A percentile compares a stretch with the other conserved stretches of the same genome.
phyloP scores from a whole-genome alignment of 1,284 basidiomycete genomes.

The Ganoderma leucocontextum region DNA sequence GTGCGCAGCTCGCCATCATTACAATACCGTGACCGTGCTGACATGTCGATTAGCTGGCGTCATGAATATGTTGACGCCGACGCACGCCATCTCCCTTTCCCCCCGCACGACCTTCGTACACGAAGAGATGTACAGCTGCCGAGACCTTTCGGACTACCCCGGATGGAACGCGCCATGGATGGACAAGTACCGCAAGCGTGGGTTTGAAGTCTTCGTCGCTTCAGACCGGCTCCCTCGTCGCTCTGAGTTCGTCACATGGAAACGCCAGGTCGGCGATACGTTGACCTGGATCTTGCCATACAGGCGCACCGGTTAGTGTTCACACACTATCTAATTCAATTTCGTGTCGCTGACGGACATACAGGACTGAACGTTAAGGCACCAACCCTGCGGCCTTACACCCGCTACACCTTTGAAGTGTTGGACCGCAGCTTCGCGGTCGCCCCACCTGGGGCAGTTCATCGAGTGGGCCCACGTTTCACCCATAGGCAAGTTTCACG shows the following conservation, averaged over 20 bases:
- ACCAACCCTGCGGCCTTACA: too few species aligned
- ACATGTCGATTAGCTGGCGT: not conserved
- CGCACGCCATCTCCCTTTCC: not conserved
- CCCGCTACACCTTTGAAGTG: not conserved
- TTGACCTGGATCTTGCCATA: not conserved
- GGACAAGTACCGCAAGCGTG: not conserved
- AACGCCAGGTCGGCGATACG: not conserved
- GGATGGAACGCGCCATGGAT: not conserved
- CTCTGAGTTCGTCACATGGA: not conserved
- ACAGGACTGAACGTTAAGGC: too few species aligned
- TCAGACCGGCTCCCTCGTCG: not conserved
- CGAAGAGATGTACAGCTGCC: not conserved
- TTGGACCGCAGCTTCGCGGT: not conserved
- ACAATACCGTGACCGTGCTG: not conserved
- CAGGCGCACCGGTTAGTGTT: not conserved
- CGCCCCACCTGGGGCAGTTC: not conserved
- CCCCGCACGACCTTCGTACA: not conserved
- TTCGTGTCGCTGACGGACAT: too few species aligned
- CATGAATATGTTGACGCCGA: not conserved
- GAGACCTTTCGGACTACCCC: not conserved
- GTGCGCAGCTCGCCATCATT: too few species aligned
- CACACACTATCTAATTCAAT: too few species aligned
- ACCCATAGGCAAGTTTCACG: not conserved
- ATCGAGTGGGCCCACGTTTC: not conserved
- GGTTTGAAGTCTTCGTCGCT: not conserved